Evolutionary conservation across 305 asterid genomes (phyloP).

Genomic region (Ajuga reptans): DNA sequence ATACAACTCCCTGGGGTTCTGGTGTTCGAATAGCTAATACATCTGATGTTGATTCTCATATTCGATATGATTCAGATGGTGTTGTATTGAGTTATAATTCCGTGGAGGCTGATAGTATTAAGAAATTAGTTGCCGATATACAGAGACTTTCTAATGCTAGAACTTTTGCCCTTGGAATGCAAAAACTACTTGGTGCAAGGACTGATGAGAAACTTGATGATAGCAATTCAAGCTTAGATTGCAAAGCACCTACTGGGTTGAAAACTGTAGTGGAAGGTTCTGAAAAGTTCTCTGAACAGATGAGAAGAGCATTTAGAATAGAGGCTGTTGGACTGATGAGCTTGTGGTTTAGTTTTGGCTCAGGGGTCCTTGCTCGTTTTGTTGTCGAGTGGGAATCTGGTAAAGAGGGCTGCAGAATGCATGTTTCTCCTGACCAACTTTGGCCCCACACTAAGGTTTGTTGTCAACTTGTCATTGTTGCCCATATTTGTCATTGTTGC

Average conservation of each 20-base stretch:
- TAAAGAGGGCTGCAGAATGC: conserved; percentile 97
- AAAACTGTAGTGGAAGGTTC: conserved; percentile 44
- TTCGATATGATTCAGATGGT: conserved; percentile 91
- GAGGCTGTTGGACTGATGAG: conserved; percentile 98
- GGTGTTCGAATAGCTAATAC: conserved; percentile 94
- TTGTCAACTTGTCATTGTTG: neutral
- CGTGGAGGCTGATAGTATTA: conserved; percentile 91
- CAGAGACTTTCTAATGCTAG: conserved; percentile 92
- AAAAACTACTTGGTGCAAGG: conserved; percentile 78
- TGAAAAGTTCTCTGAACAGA: conserved; percentile 72
- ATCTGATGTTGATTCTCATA: conserved; percentile 93
- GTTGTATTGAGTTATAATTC: conserved; percentile 82
- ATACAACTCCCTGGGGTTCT: conserved; percentile 78
- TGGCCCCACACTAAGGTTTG: conserved; percentile 99
- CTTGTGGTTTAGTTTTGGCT: conserved; percentile 96
- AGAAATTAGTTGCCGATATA: conserved; percentile 78
- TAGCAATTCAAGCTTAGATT: conserved; percentile 39
- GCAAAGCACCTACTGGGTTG: conserved; percentile 47
- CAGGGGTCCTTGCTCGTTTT: conserved; percentile 91
- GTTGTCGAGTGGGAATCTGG: conserved; percentile 98
- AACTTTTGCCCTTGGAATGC: conserved; percentile 83
- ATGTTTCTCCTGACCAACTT: conserved; percentile 96
- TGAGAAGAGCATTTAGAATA: conserved; percentile 83
- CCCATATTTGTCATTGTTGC: too few species aligned
- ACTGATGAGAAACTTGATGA: conserved; percentile 75